Conservation (phyloP, 1,284 basidiomycete genomes). For the Earliella scabrosa region DNA sequence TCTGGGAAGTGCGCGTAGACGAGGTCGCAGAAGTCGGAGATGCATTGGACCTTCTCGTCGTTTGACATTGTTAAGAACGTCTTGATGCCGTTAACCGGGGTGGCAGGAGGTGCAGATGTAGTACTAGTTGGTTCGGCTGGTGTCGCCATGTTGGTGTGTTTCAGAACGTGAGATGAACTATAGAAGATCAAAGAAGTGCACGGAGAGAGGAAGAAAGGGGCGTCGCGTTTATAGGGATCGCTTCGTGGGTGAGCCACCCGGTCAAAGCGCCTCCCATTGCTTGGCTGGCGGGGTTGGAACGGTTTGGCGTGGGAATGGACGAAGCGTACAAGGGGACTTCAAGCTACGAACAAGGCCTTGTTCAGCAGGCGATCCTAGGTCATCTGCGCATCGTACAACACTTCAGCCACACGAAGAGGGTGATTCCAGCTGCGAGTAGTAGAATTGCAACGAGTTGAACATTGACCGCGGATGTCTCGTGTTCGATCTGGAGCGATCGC, state of each 20-base stretch:
- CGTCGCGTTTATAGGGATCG: no score
- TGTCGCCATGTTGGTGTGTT: no score
- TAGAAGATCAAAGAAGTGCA: no score
- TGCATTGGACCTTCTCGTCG: background rate
- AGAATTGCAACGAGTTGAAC: slow-evolving; percentile 45
- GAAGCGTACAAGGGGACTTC: no score
- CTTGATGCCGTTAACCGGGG: no score
- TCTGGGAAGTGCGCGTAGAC: background rate
- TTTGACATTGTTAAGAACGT: background rate
- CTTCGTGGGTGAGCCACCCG: background rate
- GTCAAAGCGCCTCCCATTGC: background rate
- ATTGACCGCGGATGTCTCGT: slow-evolving; percentile 61
- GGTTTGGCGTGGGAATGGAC: no score
- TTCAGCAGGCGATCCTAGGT: background rate
- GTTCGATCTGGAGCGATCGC: slow-evolving; percentile 52
- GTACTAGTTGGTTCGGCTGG: no score
- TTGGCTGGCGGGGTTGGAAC: no score
- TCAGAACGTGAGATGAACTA: no score
- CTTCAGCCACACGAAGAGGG: slow-evolving; percentile 13
- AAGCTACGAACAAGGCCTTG: no score
- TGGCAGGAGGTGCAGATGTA: no score
- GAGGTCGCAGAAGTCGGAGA: background rate
- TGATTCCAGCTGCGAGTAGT: slow-evolving; percentile 1
- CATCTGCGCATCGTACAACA: slow-evolving; percentile 4
- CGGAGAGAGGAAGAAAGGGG: no score